phyloP scores from a whole-genome alignment of 129 eudicot species.

The Rutidosis leptorrhynchoides region DNA sequence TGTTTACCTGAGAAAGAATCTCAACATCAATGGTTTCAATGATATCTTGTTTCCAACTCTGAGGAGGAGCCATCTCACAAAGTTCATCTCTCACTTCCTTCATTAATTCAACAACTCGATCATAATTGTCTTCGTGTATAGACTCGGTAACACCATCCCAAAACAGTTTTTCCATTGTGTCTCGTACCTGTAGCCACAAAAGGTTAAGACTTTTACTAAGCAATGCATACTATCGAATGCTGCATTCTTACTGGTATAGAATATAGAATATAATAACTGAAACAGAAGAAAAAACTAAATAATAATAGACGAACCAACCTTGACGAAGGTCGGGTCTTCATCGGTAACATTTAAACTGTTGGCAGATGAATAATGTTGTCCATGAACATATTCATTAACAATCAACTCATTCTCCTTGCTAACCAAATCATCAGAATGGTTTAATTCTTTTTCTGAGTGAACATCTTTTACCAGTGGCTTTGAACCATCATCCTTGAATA shows the following conservation, averaged over 20 bases:
- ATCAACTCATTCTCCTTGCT: conserved; percentile 70
- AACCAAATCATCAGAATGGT: conserved; percentile 35
- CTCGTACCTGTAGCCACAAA: conserved; percentile 51
- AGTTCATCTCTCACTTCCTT: conserved; percentile 89
- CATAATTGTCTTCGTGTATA: conserved; percentile 50
- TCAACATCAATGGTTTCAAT: conserved; percentile 70
- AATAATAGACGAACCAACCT: conserved; percentile 39
- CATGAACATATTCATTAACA: conserved; percentile 85
- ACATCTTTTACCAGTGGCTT: conserved; percentile 33
- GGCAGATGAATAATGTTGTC: conserved; percentile 45
- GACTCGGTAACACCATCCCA: conserved; percentile 80
- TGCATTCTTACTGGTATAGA: not conserved
- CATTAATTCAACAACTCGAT: conserved; percentile 65
- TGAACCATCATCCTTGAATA: conserved; percentile 55
- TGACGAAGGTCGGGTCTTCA: conserved; percentile 37
- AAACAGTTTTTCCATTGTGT: conserved; percentile 77
- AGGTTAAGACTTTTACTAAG: conserved; percentile 7
- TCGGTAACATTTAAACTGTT: conserved; percentile 30
- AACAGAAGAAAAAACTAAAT: not conserved
- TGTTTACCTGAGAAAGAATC: conserved; percentile 68
- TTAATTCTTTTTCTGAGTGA: conserved; percentile 24
- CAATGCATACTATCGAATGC: not conserved
- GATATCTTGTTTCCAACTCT: conserved; percentile 84
- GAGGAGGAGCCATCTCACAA: conserved; percentile 82
- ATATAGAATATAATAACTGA: not conserved